Evolutionary conservation across 257 asterid genomes (phyloP).

Genomic region (Solanum sitiens): DNA sequence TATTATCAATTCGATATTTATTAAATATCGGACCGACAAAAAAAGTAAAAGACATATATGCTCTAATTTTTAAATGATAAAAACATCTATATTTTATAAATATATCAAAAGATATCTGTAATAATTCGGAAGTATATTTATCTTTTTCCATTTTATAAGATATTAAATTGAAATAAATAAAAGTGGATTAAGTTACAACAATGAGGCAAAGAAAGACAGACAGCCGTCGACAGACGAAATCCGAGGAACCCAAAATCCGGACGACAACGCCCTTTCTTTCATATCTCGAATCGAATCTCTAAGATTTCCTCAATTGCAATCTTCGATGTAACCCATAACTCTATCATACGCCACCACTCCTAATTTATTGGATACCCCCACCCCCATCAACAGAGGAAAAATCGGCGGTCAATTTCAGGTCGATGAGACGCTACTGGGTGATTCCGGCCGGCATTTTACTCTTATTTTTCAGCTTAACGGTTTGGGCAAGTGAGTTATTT

Average conservation of each 20-base stretch:
- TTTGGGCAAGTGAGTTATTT: constrained; percentile 13
- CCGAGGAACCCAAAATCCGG: not conserved
- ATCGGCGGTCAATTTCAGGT: not conserved
- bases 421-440: constrained; percentile 27
- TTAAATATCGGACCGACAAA: too few relatives aligned
- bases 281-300: constrained; percentile 40
- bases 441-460: constrained; percentile 9
- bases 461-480: constrained; percentile 2
- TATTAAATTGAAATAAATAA: too few relatives aligned
- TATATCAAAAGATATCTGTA: too few relatives aligned
- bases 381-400: not conserved
- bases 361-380: not conserved
- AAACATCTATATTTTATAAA: accelerated
- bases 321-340: not conserved
- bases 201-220: not conserved
- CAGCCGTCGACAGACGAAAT: not conserved
- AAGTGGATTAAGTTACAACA: too few relatives aligned
- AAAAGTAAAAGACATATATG: accelerated
- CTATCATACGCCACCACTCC: not conserved
- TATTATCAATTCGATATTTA: too few relatives aligned
- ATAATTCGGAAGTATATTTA: too few relatives aligned
- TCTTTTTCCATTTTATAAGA: too few relatives aligned
- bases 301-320: constrained; percentile 4
- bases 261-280: not conserved
- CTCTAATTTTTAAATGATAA: accelerated